phyloP scores from a whole-genome alignment of 495 filamentous ascomycete genomes.

The Penicillium soppii region DNA sequence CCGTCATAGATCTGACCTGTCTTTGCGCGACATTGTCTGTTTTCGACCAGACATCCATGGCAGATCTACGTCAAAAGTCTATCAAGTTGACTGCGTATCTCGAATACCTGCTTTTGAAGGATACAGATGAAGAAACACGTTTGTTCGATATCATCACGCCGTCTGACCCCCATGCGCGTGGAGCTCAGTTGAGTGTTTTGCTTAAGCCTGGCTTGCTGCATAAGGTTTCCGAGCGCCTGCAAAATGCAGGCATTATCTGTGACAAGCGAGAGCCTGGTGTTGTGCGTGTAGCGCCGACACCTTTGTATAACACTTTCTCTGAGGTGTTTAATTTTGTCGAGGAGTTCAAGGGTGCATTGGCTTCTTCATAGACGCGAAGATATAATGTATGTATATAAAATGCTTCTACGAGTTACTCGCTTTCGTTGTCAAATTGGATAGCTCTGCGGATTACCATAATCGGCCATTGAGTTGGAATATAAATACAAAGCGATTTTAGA shows the following conservation, averaged over 20 bases:
- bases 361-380: neutral
- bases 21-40: conserved; percentile 74
- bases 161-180: conserved; percentile 62
- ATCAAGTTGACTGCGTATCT: conserved; percentile 75
- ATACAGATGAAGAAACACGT: conserved; percentile 37
- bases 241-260: conserved; percentile 70
- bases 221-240: conserved; percentile 63
- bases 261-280: conserved; percentile 94
- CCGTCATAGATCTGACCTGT: conserved; percentile 58
- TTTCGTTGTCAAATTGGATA: too few species aligned
- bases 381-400: too few species aligned
- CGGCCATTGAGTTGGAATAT: too few species aligned
- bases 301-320: conserved; percentile 80
- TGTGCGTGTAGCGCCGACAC: conserved; percentile 87
- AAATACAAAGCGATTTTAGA: conserved; percentile 13
- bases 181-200: conserved; percentile 83
- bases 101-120: conserved; percentile 61
- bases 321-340: conserved; percentile 77
- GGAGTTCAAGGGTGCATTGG: conserved; percentile 39
- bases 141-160: conserved; percentile 75
- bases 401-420: too few species aligned
- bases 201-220: conserved; percentile 70
- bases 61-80: conserved; percentile 69
- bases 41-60: conserved; percentile 72
- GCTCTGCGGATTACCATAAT: too few species aligned